phyloP scores from a whole-genome alignment of 495 filamentous ascomycete species.

The Glonium stellatum region DNA sequence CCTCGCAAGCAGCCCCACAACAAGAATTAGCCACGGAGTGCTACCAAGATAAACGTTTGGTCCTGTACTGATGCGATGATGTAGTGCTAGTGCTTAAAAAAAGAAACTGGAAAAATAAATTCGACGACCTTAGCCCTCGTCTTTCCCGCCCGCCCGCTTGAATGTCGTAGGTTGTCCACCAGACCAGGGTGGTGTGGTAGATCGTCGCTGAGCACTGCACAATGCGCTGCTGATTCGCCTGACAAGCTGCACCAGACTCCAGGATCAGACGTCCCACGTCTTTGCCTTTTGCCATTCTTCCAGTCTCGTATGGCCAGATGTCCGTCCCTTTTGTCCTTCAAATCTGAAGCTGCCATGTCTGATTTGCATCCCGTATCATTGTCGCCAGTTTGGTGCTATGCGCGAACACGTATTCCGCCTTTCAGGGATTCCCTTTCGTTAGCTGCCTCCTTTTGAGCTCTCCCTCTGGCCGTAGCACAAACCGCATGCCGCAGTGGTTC shows the following conservation, averaged over 20 bases:
- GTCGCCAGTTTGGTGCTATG: constrained; percentile 2
- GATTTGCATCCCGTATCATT: constrained; percentile 2
- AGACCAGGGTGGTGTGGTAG: too few species aligned
- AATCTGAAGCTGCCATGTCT: constrained; percentile 22
- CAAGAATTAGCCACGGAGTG: too few species aligned
- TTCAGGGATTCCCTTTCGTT: constrained; percentile 13
- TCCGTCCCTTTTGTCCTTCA: background rate
- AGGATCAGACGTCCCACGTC: background rate
- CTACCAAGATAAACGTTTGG: too few species aligned
- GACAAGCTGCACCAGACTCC: constrained; percentile 7
- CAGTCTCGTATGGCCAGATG: constrained; percentile 3
- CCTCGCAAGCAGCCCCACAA: too few species aligned
- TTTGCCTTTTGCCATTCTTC: background rate
- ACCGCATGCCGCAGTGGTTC: constrained; percentile 17
- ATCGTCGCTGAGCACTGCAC: background rate
- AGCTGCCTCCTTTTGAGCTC: constrained; percentile 12
- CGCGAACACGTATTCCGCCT: constrained; percentile 1
- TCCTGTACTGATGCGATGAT: too few species aligned
- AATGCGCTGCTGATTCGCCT: constrained; percentile 1
- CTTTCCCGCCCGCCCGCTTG: too few species aligned
- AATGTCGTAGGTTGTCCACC: too few species aligned
- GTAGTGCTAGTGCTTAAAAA: too few species aligned
- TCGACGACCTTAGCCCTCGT: too few species aligned
- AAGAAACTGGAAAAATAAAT: too few species aligned
- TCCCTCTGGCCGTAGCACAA: constrained; percentile 24